These are phyloP conservation scores for Boletus rufocinnamomeus DNA, from an alignment of 768 basidiomycete genomes.

Conservation along the genomic window DNA sequence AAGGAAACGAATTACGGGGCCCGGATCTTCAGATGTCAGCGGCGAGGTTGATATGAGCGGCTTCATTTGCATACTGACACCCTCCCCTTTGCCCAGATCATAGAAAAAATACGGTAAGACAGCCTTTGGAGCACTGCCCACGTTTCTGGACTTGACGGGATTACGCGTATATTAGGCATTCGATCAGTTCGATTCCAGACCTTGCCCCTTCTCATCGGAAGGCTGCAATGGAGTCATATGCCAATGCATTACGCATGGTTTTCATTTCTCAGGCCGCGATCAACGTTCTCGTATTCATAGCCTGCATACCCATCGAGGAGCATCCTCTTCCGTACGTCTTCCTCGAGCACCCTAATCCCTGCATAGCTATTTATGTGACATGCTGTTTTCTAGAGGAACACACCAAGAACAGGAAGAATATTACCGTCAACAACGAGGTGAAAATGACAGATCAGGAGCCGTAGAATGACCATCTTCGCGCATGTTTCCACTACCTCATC, in stretches of 20 bases:
- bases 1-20: slow-evolving; percentile 72
- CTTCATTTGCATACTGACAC: slow-evolving; percentile 22
- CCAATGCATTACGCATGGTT: slow-evolving; percentile 74
- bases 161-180: slow-evolving; percentile 50
- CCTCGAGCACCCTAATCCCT: slow-evolving; percentile 8
- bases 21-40: slow-evolving; percentile 69
- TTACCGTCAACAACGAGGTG: slow-evolving; percentile 44
- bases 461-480: slow-evolving; percentile 18
- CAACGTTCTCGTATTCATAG: slow-evolving; percentile 65
- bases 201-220: slow-evolving; percentile 54
- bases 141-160: slow-evolving; percentile 19
- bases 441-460: slow-evolving; percentile 15
- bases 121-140: slow-evolving; percentile 14
- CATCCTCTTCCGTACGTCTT: slow-evolving; percentile 52
- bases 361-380: slow-evolving; percentile 21
- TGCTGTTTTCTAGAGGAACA: slow-evolving; percentile 48
- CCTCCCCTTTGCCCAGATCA: slow-evolving; percentile 51
- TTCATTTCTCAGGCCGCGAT: slow-evolving; percentile 78
- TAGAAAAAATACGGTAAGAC: slow-evolving; percentile 65
- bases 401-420: slow-evolving; percentile 62
- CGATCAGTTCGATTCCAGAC: slow-evolving; percentile 67
- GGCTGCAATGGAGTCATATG: slow-evolving; percentile 77
- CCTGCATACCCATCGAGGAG: slow-evolving; percentile 76
- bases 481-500: slow-evolving; percentile 12
- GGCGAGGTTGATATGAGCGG: slow-evolving; percentile 28